Evolutionary conservation across 208 protist species (phyloP).

Genomic region (Leishmania gerbilli): DNA sequence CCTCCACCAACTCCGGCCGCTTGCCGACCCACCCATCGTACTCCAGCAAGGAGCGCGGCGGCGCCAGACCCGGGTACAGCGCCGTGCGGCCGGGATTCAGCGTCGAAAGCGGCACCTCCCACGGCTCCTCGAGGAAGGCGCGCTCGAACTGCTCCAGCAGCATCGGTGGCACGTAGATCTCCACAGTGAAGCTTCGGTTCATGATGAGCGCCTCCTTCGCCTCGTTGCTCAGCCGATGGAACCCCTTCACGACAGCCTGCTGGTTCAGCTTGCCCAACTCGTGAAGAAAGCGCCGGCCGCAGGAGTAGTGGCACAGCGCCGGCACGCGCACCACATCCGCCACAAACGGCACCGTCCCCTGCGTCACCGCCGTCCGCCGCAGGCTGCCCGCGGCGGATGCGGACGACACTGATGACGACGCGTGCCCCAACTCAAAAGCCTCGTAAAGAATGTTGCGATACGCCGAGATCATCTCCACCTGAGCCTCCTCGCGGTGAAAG

Average conservation of each 20-base stretch:
- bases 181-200: conserved; percentile 67
- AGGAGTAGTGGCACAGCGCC: conserved; percentile 61
- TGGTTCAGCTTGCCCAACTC: conserved; percentile 87
- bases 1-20: conserved; percentile 76
- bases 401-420: not conserved
- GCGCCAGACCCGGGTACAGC: conserved; percentile 80
- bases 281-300: conserved; percentile 46
- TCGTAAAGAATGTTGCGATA: conserved; percentile 90
- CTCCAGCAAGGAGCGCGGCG: conserved; percentile 64
- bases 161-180: conserved; percentile 74
- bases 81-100: conserved; percentile 67
- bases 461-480: conserved; percentile 88
- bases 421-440: conserved; percentile 50
- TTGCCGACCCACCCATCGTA: conserved; percentile 84
- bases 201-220: conserved; percentile 73
- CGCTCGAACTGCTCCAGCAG: conserved; percentile 63
- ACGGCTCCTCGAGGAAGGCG: conserved; percentile 80
- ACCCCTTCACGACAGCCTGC: conserved; percentile 85
- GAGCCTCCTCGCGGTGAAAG: conserved; percentile 81
- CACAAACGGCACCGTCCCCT: conserved; percentile 9
- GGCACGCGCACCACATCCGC: conserved; percentile 78
- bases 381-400: conserved; percentile 1
- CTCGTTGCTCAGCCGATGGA: conserved; percentile 77
- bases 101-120: conserved; percentile 68
- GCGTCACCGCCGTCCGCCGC: conserved; percentile 3